Conservation (phyloP, 768 basidiomycete species). For the Lactifluus pinguis region DNA sequence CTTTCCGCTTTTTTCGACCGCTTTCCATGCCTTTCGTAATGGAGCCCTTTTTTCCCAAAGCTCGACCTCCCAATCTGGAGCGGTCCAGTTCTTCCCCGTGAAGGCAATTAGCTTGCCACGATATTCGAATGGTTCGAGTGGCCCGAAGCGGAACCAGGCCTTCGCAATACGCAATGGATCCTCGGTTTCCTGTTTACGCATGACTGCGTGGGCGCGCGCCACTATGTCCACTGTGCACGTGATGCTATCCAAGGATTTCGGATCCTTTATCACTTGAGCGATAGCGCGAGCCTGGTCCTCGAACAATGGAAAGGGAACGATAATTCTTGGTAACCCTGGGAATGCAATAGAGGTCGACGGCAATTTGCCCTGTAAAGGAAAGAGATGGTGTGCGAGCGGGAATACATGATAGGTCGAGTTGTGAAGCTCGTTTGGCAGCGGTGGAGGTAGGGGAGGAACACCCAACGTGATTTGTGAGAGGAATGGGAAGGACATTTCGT, state of each 20-base stretch:
- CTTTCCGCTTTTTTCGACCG: slow-evolving; percentile 45
- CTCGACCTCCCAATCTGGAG: slow-evolving; percentile 50
- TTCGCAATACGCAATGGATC: slow-evolving; percentile 37
- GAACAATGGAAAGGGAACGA: slow-evolving; percentile 67
- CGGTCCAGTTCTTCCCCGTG: slow-evolving; percentile 30
- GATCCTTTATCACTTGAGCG: slow-evolving; percentile 45
- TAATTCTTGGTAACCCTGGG: slow-evolving; percentile 47
- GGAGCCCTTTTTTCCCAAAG: slow-evolving; percentile 40
- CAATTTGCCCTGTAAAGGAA: slow-evolving; percentile 44
- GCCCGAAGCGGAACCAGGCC: slow-evolving; percentile 45
- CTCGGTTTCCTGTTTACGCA: slow-evolving; percentile 20
- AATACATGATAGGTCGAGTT: slow-evolving; percentile 62
- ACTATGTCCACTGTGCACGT: slow-evolving; percentile 42
- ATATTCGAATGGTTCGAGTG: slow-evolving; percentile 57
- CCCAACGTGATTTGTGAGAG: slow-evolving; percentile 33
- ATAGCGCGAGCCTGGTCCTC: slow-evolving; percentile 71
- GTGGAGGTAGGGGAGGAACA: slow-evolving; percentile 38
- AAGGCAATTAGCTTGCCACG: slow-evolving; percentile 50
- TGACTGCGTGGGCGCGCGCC: slow-evolving; percentile 25
- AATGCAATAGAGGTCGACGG: slow-evolving; percentile 52
- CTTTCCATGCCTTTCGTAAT: slow-evolving; percentile 49
- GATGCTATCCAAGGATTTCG: slow-evolving; percentile 38
- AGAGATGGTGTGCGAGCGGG: slow-evolving; percentile 62
- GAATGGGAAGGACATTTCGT: slow-evolving; percentile 57
- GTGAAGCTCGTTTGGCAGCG: slow-evolving; percentile 42